Evolutionary conservation across 1,139 yeast species (phyloP).

Genomic region (Geotrichum bryndzae): DNA sequence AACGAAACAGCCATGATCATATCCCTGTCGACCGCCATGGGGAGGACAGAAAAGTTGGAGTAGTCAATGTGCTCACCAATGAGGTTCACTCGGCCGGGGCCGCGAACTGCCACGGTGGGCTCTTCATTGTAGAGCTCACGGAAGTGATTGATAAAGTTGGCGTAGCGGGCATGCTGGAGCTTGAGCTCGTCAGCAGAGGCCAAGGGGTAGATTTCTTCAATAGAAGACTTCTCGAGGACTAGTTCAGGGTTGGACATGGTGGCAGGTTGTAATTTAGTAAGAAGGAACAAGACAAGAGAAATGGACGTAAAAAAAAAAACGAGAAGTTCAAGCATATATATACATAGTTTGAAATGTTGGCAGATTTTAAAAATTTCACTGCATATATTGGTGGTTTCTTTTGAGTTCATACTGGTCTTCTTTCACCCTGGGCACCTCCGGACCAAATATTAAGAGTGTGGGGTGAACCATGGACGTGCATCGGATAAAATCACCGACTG

Average conservation of each 20-base stretch:
- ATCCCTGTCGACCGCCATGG: slow-evolving; percentile 70
- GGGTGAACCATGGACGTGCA: background rate
- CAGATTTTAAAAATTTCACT: background rate
- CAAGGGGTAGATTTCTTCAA: slow-evolving; percentile 11
- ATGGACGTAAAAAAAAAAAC: background rate
- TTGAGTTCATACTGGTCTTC: background rate
- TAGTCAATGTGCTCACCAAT: slow-evolving; percentile 76
- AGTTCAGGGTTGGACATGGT: slow-evolving; percentile 5
- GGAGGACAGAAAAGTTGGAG: slow-evolving; percentile 60
- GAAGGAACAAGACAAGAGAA: background rate
- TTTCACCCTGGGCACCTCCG: background rate
- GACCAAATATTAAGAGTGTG: background rate
- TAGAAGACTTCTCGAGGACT: slow-evolving; percentile 7
- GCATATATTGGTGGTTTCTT: background rate
- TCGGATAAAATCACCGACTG: background rate
- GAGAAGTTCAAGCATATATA: background rate
- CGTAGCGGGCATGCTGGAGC: slow-evolving; percentile 7
- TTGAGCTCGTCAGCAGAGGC: slow-evolving; percentile 8
- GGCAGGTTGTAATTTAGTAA: background rate
- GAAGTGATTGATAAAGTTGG: slow-evolving; percentile 3
- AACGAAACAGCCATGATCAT: slow-evolving; percentile 49
- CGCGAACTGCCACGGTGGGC: slow-evolving; percentile 49
- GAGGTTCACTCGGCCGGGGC: slow-evolving; percentile 71
- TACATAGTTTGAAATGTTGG: background rate
- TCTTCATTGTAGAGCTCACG: slow-evolving; percentile 14